phyloP scores from a whole-genome alignment of 2,329 filamentous ascomycete species.

The Onygena corvina region DNA sequence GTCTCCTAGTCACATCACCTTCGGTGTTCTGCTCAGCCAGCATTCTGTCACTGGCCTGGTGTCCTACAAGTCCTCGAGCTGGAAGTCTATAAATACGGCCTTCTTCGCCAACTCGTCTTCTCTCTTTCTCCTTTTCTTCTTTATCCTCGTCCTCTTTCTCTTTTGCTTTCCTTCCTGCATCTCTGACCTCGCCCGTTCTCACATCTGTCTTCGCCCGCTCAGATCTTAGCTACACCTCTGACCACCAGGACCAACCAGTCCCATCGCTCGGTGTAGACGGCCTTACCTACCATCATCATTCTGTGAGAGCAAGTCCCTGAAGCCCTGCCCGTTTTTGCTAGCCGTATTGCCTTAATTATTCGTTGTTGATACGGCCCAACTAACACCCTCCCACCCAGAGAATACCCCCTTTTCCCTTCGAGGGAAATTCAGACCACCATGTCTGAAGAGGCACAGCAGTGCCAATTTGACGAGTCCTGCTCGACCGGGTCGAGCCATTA shows the following conservation, averaged over 20 bases:
- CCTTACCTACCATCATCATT: neutral
- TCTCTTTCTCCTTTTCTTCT: neutral
- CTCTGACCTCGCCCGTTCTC: neutral
- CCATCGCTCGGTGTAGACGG: too few species aligned
- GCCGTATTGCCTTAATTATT: too few species aligned
- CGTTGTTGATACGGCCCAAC: neutral
- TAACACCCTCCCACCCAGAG: neutral
- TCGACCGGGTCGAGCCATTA: conserved; percentile 35
- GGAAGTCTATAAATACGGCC: neutral
- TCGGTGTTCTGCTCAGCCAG: neutral
- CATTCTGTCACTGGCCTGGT: neutral
- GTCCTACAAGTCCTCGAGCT: neutral
- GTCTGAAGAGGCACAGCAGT: neutral
- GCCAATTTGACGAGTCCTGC: conserved; percentile 17
- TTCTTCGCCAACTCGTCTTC: neutral
- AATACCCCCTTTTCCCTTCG: neutral
- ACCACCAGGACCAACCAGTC: too few species aligned
- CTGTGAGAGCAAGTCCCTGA: neutral
- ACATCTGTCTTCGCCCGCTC: neutral
- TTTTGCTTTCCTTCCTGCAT: neutral
- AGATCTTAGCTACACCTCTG: neutral
- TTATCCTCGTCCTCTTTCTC: neutral
- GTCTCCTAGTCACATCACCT: neutral
- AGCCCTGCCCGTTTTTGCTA: neutral
- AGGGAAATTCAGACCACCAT: neutral